phyloP scores from a whole-genome alignment of 371 early-diverging fungal species.

The Mucor plumbeus region DNA sequence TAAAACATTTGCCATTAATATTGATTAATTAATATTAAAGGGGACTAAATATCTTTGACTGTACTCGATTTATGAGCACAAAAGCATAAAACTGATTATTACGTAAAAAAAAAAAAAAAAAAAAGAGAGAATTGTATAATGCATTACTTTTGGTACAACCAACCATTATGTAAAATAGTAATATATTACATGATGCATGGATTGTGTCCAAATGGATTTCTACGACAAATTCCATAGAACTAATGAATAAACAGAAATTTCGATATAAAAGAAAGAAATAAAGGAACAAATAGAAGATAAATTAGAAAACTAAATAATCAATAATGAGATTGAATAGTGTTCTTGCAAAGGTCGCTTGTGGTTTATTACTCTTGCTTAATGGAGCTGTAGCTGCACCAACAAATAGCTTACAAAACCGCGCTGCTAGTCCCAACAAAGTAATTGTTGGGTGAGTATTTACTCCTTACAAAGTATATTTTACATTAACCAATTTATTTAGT shows the following conservation, averaged over 20 bases:
- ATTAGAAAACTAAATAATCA: not conserved
- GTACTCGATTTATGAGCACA: too few relatives aligned
- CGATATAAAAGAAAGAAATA: not conserved
- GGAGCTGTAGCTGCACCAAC: constrained; percentile 3
- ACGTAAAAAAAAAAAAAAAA: too few relatives aligned
- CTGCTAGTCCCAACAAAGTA: constrained; percentile 14
- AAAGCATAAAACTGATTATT: too few relatives aligned
- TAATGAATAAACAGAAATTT: not conserved
- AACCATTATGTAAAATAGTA: too few relatives aligned
- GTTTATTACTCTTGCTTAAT: constrained; percentile 9
- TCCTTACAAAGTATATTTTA: not conserved
- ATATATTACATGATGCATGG: not conserved
- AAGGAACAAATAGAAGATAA: not conserved
- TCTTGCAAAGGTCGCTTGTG: constrained; percentile 11
- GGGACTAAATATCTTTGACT: too few relatives aligned
- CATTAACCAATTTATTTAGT: not conserved
- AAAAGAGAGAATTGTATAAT: too few relatives aligned
- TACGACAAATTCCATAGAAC: not conserved
- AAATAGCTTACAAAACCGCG: not conserved
- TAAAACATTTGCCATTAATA: too few relatives aligned
- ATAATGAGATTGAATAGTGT: constrained; percentile 11
- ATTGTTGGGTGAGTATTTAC: constrained; percentile 17
- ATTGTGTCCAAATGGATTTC: not conserved
- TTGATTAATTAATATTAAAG: too few relatives aligned
- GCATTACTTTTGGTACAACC: too few relatives aligned